Evolutionary conservation across 2,329 filamentous ascomycete species (phyloP).

Genomic region (Penicillium sp.): DNA sequence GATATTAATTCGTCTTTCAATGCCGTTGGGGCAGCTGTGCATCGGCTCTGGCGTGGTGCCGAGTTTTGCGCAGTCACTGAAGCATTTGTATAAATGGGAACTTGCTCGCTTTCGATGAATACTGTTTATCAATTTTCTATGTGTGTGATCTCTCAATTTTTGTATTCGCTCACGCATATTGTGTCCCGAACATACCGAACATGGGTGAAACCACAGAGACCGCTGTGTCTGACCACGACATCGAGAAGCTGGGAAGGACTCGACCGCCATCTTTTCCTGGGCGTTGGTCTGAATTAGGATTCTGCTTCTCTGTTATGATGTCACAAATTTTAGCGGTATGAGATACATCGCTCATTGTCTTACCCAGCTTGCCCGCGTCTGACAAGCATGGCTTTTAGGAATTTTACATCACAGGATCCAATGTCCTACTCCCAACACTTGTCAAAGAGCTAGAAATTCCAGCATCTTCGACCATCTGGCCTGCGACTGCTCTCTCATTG

Average conservation of each 20-base stretch:
- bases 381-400: conserved; percentile 39
- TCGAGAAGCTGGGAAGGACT: conserved; percentile 58
- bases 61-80: no score
- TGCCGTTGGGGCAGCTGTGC: no score
- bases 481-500: conserved; percentile 47
- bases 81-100: not conserved
- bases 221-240: conserved; percentile 17
- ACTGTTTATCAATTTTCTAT: no score
- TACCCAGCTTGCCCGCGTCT: not conserved
- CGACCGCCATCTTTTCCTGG: conserved; percentile 53
- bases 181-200: not conserved
- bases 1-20: no score
- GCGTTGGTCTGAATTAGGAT: conserved; percentile 53
- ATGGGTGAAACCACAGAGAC: conserved; percentile 3
- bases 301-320: conserved; percentile 56
- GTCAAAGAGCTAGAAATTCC: conserved; percentile 59
- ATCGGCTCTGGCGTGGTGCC: no score
- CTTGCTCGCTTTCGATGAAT: not conserved
- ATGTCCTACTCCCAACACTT: conserved; percentile 60
- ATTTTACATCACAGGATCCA: conserved; percentile 72
- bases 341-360: not conserved
- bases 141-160: no score
- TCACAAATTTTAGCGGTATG: conserved; percentile 58
- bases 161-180: no score
- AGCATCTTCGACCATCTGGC: conserved; percentile 54